Evolutionary conservation across 73 alveolate genomes (phyloP), one percentile per base, ranked within the genome.

Genomic region (Urostyla sp.): DNA sequence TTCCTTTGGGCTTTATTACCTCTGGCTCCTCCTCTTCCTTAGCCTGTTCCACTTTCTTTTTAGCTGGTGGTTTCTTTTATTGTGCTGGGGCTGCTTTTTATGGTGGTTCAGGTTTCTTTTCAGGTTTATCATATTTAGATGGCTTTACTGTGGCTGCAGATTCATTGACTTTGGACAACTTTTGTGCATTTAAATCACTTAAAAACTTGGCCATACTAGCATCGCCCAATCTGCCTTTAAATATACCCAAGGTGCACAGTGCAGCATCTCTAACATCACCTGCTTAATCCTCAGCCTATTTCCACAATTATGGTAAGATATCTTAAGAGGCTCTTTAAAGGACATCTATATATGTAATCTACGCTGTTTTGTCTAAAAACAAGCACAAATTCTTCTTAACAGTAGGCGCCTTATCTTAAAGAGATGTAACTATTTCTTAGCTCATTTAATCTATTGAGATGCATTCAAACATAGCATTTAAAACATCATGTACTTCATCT

Each of bases 221-320:
- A 0, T 83, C 92, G 0, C 92, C 92, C 0, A 76, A 18, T 57
- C 90, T 73, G 7, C 85, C 87, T 51, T 72, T 73, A 52, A 88
- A 31, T 13, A 80, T 30, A 0, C 92, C 89, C 67, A 88, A 44
- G 15, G 73, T 20, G 30, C 46, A 20, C 6, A 88, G 78, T 2
- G 87, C 83, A 3, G 81, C 54, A 50, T 81, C 87, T 35, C 95
- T 54, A n/a, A 88, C 84, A 8, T 72, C 89, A 28, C 86, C 84
- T 15, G 67, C 63, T 1, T 44, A 46, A 31, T 88, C 88, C 23
- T 82, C 87, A 5, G 87, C 18, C 7, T 50, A 43, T 60, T 88
- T 88, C 36, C 38, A 58, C 21, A 88, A 21, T 27, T 51, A 56
- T 23, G 75, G 45, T 24, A 75, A 56, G 20, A 82, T 6, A n/a